Evolutionary conservation across 805 yeast genomes (phyloP), one percentile per base, ranked within the genome.

Genomic region (Nakazawaea holstii): DNA sequence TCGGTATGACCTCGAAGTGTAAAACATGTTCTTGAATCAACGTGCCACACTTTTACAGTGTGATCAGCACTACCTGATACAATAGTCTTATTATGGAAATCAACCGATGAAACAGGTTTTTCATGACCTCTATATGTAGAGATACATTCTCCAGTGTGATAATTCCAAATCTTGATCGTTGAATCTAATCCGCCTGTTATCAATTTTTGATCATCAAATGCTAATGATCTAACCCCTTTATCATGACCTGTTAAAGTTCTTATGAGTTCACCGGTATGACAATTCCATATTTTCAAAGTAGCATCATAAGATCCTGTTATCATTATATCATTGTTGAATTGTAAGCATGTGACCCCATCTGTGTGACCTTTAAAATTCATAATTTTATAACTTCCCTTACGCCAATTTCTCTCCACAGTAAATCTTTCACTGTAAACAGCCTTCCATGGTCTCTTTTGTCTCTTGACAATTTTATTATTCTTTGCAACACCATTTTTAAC

Each of bases 41-140:
- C 96, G 62, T 94, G 95, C 99, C 99, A 94, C 11, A 94, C 91
- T 64, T 90, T 89, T 46, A 94, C 85, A 0, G 96, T 89, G 52
- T 79, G 77, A 67, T 94, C 99, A 0, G 96, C 96, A 32, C 95
- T 83, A 0, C 98, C 99, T 8, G 94, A 83, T 1, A 90, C 97
- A 59, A 94, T 90, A 29, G 88, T 73, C 58, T 87, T 88, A 53
- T 79, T 76, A 53, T 73, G 73, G 55, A 89, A 87, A 64, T 92
- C 97, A 45, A 94, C 89, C 53, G 87, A 79, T 37, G 86, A 72
- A 4, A 94, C 96, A 43, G 88, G 82, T 58, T 86, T 94, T 43
- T 82, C 83, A 67, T 94, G 98, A 3, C 98, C 98, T 36, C 92
- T 73, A 65, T 94, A 90, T 0, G 98, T 91, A 7, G 96, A 86